Evolutionary conservation across 805 yeast species (phyloP), one percentile per base, ranked within the genome.

Genomic region (Myxozyma monticola): DNA sequence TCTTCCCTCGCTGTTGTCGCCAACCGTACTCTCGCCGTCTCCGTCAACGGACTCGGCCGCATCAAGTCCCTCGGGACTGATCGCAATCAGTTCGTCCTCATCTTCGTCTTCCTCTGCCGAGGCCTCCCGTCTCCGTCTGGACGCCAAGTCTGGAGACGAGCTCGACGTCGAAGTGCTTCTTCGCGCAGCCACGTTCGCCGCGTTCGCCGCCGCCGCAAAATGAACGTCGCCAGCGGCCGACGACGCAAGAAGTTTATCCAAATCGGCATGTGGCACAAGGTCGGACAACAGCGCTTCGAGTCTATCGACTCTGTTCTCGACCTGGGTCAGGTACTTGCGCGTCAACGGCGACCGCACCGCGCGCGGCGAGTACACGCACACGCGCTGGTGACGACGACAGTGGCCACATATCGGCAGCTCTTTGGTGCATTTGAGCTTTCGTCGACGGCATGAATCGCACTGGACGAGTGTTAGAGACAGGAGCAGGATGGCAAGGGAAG

Each of bases 371-470:
- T 88, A 88, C 1, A 78, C 69, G 66, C 96, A 88, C 28, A 77
- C 76, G 85, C 95, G 83, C 20, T 75, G 72, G 63, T 85, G 88
- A 47, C 77, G 79, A 6, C 74, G 66, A 70, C 96, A 88, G 62
- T 86, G 86, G 38, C 82, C 71, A 63, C 96, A 88, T 56, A 76
- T 78, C 1, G 96, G 96, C 24, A 69, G 74, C 52, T 83, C 87
- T 62, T 86, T 88, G 26, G 95, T 81, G 65, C 96, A 88, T 37
- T 82, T 83, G 52, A 87, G 74, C 68, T 88, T 88, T 48, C 93
- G 74, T 59, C 81, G 78, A 31, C 96, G 77, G 65, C 96, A 88
- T 2, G 90, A 81, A 66, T 88, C 96, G 67, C 96, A 88, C 76
- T 65, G 42, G 20, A n/a, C 8, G 4, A 36, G n/a, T n/a, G n/a